Base-by-base conservation (phyloP, 257 asterid species). In the Scutellaria barbata region DNA sequence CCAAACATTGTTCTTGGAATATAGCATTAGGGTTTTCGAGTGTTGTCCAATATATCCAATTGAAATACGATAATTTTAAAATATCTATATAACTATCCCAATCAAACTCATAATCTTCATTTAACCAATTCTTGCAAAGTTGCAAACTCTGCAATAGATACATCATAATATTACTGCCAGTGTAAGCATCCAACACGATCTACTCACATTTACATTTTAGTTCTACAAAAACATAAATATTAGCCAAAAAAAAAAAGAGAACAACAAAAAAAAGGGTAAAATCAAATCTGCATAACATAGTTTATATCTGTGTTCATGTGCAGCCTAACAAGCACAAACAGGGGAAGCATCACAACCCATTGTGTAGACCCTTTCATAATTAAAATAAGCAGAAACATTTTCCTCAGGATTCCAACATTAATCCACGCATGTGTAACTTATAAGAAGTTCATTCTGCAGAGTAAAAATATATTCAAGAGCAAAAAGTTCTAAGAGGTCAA, bases 391-490 rank as follows among this genome's bases (percentile, higher is more conserved):
- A 30, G 56, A 20, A 62, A 17, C 16, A 10, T 62, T 18, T 39
- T 51, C 18, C 58, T 39, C 54, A 62, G 18, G 52, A 53, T 63
- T 56, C 63, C 50, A 47, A 71, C 64, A 64, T 22, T 37, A 65
- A 14, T 62, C 17, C 8, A 37, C 11, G 68, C 37, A 17, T 8
- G 39, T 33, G 33, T 35, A 47, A 51, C 65, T 4, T 40, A 16
- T 1, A 37, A 63, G 54, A 61, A 53, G 22, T 37, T 51, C 72
- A 40, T 33, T 14, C 39, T 40, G 69, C 64, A 48, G 69, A 39
- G 41, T 37, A 45, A 56, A 17, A 39, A 70, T 52, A 71, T 48
- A 68, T 62, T 62, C 54, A 61, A 41, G 79, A 43, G 53, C 77
- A 52, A 58, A 71, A 74, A 56, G 7, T 10, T 22, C 48, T 55